These are phyloP conservation scores for Myrica gale DNA, from an alignment of 306 rosid genomes.

Conservation along the genomic window DNA sequence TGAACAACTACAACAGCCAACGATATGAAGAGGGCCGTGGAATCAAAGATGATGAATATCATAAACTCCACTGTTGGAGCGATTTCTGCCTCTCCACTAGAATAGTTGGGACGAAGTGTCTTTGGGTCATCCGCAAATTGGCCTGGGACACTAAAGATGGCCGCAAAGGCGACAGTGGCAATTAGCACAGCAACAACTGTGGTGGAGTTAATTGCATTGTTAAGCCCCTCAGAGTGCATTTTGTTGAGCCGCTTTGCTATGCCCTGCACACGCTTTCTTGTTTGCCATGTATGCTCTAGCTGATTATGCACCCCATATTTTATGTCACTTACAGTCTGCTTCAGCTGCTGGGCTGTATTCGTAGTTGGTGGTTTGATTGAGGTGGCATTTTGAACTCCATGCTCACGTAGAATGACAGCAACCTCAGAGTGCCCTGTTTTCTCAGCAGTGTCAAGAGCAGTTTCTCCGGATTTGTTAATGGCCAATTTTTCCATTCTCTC, in stretches of 20 bases:
- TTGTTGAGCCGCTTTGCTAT: conserved; percentile 67
- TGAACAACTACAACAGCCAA: conserved; percentile 84
- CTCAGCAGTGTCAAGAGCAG: conserved; percentile 69
- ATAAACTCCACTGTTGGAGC: conserved; percentile 42
- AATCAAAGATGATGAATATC: conserved; percentile 63
- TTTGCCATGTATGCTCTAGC: conserved; percentile 68
- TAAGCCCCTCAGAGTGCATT: conserved; percentile 75
- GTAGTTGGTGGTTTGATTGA: conserved; percentile 43
- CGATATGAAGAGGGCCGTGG: conserved; percentile 76
- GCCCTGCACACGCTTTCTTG: conserved; percentile 57
- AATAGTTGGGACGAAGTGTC: conserved; percentile 19
- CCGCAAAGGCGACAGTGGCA: conserved; percentile 82
- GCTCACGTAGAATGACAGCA: conserved; percentile 41
- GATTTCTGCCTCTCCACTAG: conserved; percentile 59
- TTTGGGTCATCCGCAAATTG: conserved; percentile 35
- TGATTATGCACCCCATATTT: conserved; percentile 76
- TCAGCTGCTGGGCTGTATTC: conserved; percentile 53
- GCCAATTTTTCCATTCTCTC: conserved; percentile 40
- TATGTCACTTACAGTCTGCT: conserved; percentile 73
- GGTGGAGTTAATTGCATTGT: conserved; percentile 78
- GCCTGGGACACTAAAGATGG: conserved; percentile 71
- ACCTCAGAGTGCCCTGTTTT: conserved; percentile 40
- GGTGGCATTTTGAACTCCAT: conserved; percentile 62
- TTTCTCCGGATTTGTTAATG: conserved; percentile 62
- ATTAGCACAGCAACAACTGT: conserved; percentile 76